Evolutionary conservation across 1,284 basidiomycete species (phyloP), one percentile per base, ranked within the genome.

Genomic region (Malassezia arunalokei): DNA sequence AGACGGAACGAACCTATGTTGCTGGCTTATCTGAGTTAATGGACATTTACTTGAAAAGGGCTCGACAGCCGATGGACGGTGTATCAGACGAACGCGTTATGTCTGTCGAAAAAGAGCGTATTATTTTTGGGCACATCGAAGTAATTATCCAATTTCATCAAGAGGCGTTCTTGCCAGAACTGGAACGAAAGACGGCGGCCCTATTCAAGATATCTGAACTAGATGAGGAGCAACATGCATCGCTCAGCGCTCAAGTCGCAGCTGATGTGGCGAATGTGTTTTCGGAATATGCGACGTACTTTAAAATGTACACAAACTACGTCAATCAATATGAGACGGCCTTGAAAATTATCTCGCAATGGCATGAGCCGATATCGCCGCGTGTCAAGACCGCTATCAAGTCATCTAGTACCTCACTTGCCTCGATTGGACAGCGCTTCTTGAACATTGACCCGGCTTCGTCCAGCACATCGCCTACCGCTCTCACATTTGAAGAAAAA

Each of bases 1-100:
- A 85, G 65, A 96, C 92, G 40, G 92, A 99, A 75, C 80, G 87
- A 58, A 91, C 91, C 1, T 99, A 98, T 74, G 87, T 95, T 52
- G 85, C 85, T 63, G 86, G 87, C 11, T 76, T 99, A 20, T 83
- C 86, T 69, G 92, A 95, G 74, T 80, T 99, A 27, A 83, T 91
- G 46, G 86, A 91, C 54, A 94, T 98, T 57, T 99, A 98, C 72
- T 86, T 98, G 75, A 83, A 82, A 64, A 88, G 89, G 33, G 84
- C 86, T 4, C 77, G 80, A n/a, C 79, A 80, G 37, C 78, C 83
- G 3, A 81, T 85, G 51, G 61, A 63, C 7, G 57, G 56, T 15
- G 59, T 56, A 41, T 20, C 41, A 3, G 62, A 60, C 9, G 88
- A 94, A 57, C 85, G 86, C 0, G 78, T 90, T 15, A 79, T 94